Base-by-base conservation (phyloP, 768 basidiomycete genomes). In the Agrocybe praecox region DNA sequence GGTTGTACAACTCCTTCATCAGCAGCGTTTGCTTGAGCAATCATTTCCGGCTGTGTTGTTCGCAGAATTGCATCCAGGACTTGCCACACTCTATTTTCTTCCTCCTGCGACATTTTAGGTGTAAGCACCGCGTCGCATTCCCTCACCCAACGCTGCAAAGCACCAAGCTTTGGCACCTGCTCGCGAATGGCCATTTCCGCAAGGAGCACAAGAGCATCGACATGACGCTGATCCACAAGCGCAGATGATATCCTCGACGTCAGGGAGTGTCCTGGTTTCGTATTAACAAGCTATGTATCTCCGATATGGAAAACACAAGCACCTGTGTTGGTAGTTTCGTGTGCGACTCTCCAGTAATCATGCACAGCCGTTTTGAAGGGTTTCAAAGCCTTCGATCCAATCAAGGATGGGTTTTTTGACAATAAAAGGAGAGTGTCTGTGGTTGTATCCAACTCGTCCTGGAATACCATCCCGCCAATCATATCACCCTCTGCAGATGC, bases 81-180 rank as follows among this genome's bases (percentile, higher is more conserved):
- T 58, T 71, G 72, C 73, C 72, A 74, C 6, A 83, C 72, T 53
- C 72, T 70, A 46, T 72, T 72, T 58, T 81, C 75, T 32, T 79
- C 75, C 55, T 71, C 66, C 49, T 68, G 66, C 49, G 68, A 63
- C 61, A 77, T 78, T 33, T 72, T 69, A 1, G 69, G 72, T n/a
- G 68, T 72, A 14, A 74, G 67, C 2, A 81, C 81, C 1, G 82
- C 83, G 66, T 84, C 83, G 64, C 80, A 82, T 60, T 84, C 83
- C 33, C 83, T 66, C 5, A 83, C 81, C 83, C 83, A 84, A 11
- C 83, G 72, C 60, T 83, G 81, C 6, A 85, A 67, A 2, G 80
- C 76, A 3, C 82, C 82, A 12, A 85, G 76, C 57, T 82, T 81
- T 6, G 81, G 80, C 6, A 76, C 65, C 7, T 80, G 72, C 11